Conservation (phyloP, 495 filamentous ascomycete species). For the Arthonia radiata region DNA sequence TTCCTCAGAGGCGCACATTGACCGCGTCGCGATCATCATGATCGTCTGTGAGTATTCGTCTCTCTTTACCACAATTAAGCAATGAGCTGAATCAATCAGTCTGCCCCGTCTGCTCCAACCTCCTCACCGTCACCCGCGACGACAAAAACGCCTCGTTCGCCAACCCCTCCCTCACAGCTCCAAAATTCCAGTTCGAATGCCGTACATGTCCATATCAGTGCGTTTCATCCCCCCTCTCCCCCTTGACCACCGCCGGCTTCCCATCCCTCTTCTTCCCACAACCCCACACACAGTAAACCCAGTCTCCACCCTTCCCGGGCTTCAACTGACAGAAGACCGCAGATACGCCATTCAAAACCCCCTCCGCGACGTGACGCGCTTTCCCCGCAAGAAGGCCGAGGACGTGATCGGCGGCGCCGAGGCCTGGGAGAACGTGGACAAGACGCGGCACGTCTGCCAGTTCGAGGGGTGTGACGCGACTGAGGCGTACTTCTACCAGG, state of each 20-base stretch:
- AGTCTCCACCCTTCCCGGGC: background rate
- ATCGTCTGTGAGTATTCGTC: too few relatives aligned
- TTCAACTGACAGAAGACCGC: background rate
- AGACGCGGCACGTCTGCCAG: constrained; percentile 48
- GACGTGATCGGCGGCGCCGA: constrained; percentile 74
- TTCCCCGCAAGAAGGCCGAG: constrained; percentile 63
- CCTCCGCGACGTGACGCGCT: constrained; percentile 45
- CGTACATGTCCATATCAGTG: constrained; percentile 81
- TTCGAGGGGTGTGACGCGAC: constrained; percentile 46
- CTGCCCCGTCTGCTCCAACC: constrained; percentile 82
- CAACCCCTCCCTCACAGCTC: constrained; percentile 7
- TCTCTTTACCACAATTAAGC: too few relatives aligned
- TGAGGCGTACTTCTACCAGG: constrained; percentile 78
- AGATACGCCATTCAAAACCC: constrained; percentile 24
- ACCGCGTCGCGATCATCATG: too few relatives aligned
- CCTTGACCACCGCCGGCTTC: too few relatives aligned
- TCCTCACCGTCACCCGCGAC: constrained; percentile 32
- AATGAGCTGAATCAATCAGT: too few relatives aligned
- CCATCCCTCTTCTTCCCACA: background rate
- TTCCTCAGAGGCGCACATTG: too few relatives aligned
- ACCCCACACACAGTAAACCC: background rate
- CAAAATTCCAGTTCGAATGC: constrained; percentile 65
- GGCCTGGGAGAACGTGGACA: constrained; percentile 76
- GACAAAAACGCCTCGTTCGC: constrained; percentile 17
- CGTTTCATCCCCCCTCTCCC: too few relatives aligned